These are phyloP conservation scores for Coemansia aciculifera DNA, from an alignment of 192 early-diverging fungal species.

Conservation along the genomic window DNA sequence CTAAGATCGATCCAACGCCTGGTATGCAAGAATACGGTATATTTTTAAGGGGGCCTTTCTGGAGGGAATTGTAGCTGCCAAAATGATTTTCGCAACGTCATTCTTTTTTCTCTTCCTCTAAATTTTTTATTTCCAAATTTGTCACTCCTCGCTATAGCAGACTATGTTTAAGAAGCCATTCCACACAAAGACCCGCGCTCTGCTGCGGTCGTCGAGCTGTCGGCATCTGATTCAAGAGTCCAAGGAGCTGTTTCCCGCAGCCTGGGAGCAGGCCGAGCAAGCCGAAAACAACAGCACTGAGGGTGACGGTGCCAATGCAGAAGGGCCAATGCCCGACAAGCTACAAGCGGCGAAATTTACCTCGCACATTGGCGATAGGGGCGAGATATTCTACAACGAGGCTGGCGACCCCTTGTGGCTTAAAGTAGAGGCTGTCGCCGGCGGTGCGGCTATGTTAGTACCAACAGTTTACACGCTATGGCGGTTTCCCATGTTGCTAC, in stretches of 20 bases:
- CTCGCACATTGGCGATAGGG: conserved; percentile 64
- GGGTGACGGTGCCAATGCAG: conserved; percentile 16
- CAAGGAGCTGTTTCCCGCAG: conserved; percentile 50
- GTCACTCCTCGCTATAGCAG: not conserved
- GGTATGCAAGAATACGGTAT: conserved; percentile 65
- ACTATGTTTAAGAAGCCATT: conserved; percentile 79
- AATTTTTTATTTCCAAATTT: conserved; percentile 4
- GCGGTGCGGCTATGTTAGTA: conserved; percentile 48
- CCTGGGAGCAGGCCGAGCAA: conserved; percentile 18
- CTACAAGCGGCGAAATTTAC: conserved; percentile 67
- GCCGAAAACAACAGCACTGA: conserved; percentile 4
- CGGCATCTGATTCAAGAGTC: conserved; percentile 67
- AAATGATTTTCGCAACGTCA: too few relatives aligned
- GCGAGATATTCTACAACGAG: conserved; percentile 62
- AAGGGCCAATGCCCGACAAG: conserved; percentile 53
- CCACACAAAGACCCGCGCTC: conserved; percentile 67
- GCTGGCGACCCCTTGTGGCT: conserved; percentile 69
- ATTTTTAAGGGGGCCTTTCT: conserved; percentile 42
- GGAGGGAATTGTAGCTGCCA: too few relatives aligned
- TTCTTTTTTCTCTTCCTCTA: not conserved
- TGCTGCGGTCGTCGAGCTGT: conserved; percentile 67
- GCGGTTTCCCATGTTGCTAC: conserved; percentile 66
- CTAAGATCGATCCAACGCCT: conserved; percentile 60
- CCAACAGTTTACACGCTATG: conserved; percentile 81
- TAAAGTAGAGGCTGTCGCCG: conserved; percentile 49